Evolutionary conservation across 352 stramenopile genomes (phyloP), one percentile per base, ranked within the genome.

Genomic region (Globisporangium emineosum): DNA sequence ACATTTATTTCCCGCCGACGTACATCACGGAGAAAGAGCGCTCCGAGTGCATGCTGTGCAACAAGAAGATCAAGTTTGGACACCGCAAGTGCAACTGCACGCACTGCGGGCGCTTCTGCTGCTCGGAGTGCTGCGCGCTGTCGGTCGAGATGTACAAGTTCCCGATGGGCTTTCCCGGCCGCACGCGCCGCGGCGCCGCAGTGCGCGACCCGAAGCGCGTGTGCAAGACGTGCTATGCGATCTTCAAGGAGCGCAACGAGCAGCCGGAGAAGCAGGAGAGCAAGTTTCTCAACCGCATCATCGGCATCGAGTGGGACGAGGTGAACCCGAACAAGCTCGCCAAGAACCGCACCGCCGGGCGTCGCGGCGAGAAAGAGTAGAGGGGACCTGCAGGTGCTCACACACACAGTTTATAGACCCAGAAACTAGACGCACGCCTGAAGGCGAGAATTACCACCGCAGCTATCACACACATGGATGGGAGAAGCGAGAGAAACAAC

Each of bases 241-340:
- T 91, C 45, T 92, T 95, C 64, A 93, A 92, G 67, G 86, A 93
- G 71, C 86, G 86, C 66, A 79, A 76, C 17, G 82, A 87, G 7
- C 65, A 88, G 21, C 79, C 81, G 37, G 75, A 89, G 43, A 89
- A 88, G 72, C 71, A 84, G 43, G 72, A 89, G 62, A 81, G 63
- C 54, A 72, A 71, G 62, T 95, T 95, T 65, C 72, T 95, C 10
- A 86, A 79, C 52, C 84, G 86, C 59, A 78, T 93, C 54, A 91
- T 95, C 51, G 88, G 88, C 64, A 77, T 95, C 59, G 86, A 95
- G 60, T 95, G 86, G 86, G 86, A 95, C 73, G 86, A 95, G 59
- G 83, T 95, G n/a, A 95, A 95, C 75, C 86, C 86, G 30, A 83
- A 95, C 65, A 95, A 95, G 67, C 70, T 95, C 30, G 65, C 83